Conservation (phyloP, 768 basidiomycete species). For the Termitomyces sp. region DNA sequence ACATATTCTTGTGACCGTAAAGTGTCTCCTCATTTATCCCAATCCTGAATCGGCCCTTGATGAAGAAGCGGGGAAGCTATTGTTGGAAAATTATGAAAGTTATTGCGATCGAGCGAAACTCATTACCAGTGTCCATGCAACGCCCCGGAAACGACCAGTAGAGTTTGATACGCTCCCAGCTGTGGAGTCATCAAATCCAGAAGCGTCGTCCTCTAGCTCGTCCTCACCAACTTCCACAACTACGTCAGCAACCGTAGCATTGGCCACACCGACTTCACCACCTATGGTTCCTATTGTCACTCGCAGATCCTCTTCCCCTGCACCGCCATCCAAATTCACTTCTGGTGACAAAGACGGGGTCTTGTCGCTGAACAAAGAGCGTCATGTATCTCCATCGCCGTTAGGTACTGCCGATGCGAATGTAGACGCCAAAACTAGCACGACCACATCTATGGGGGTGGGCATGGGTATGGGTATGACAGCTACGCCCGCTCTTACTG, state of each 20-base stretch:
- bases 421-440: slow-evolving; percentile 35
- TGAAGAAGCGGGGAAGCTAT: slow-evolving; percentile 90
- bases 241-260: slow-evolving; percentile 14
- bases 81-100: slow-evolving; percentile 84
- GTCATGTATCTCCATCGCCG: slow-evolving; percentile 65
- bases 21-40: slow-evolving; percentile 93
- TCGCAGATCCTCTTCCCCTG: slow-evolving; percentile 40
- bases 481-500: slow-evolving; percentile 26
- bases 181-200: slow-evolving; percentile 23
- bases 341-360: slow-evolving; percentile 35
- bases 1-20: slow-evolving; percentile 89
- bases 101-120: slow-evolving; percentile 85
- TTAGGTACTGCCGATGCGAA: slow-evolving; percentile 70
- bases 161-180: slow-evolving; percentile 58
- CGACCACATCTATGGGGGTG: slow-evolving; percentile 24
- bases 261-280: slow-evolving; percentile 17
- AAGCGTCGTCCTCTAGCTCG: slow-evolving; percentile 24
- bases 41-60: slow-evolving; percentile 96
- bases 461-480: slow-evolving; percentile 25
- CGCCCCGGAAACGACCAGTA: slow-evolving; percentile 63
- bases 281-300: slow-evolving; percentile 32
- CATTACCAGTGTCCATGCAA: slow-evolving; percentile 90
- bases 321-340: slow-evolving; percentile 35
- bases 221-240: slow-evolving; percentile 18
- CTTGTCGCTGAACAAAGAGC: slow-evolving; percentile 38